These are phyloP conservation scores for Fraxinus angustifolia DNA, from an alignment of 305 asterid genomes.

Conservation along the genomic window DNA sequence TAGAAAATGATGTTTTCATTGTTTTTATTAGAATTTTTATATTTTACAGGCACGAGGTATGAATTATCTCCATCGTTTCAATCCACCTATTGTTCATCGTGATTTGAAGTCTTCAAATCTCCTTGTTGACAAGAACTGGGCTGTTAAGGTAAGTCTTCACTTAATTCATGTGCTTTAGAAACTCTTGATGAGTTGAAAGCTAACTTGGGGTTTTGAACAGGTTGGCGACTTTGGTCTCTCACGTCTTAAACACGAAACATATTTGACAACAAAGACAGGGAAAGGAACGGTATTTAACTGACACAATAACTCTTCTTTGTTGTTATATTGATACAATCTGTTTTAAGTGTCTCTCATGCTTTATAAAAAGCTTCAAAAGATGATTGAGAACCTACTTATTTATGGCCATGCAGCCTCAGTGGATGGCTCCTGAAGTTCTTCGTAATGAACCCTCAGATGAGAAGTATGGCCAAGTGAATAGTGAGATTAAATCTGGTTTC, in stretches of 20 bases:
- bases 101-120: constrained; percentile 98
- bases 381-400: constrained; percentile 13
- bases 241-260: constrained; percentile 83
- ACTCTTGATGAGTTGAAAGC: constrained; percentile 15
- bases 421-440: constrained; percentile 99
- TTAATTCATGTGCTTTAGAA: neutral
- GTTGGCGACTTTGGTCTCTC: constrained; percentile 99
- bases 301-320: neutral
- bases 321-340: constrained; percentile 3
- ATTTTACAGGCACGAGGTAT: constrained; percentile 81
- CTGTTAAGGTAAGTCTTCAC: constrained; percentile 30
- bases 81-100: constrained; percentile 93
- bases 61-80: constrained; percentile 90
- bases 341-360: constrained; percentile 1
- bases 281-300: constrained; percentile 68
- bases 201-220: constrained; percentile 33
- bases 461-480: constrained; percentile 51
- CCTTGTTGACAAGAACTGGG: constrained; percentile 96
- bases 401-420: constrained; percentile 73
- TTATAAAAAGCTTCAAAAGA: constrained; percentile 3
- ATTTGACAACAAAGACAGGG: constrained; percentile 79
- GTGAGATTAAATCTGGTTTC: constrained; percentile 1
- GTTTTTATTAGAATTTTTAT: neutral
- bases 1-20: neutral
- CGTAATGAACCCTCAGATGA: constrained; percentile 89